These are phyloP conservation scores for Paecilomyces niveus DNA, from an alignment of 2,329 filamentous ascomycete genomes.

Conservation along the genomic window DNA sequence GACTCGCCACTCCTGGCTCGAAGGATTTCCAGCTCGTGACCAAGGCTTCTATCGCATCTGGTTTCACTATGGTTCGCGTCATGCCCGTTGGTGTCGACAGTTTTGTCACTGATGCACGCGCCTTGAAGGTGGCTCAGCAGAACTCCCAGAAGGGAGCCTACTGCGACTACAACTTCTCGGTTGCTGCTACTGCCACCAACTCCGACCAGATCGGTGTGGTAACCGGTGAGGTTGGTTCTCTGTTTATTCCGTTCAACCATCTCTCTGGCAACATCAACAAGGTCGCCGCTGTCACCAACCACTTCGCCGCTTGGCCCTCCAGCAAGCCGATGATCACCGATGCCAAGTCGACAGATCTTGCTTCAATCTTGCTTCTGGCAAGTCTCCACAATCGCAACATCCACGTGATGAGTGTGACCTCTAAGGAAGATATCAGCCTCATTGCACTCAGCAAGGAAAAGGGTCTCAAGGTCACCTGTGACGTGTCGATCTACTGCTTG, in stretches of 20 bases:
- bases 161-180: slow-evolving; percentile 76
- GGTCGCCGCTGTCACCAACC: slow-evolving; percentile 69
- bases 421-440: slow-evolving; percentile 69
- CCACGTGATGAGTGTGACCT: slow-evolving; percentile 74
- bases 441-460: slow-evolving; percentile 74
- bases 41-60: slow-evolving; percentile 65
- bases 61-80: slow-evolving; percentile 73
- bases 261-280: slow-evolving; percentile 77
- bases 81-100: slow-evolving; percentile 69
- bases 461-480: slow-evolving; percentile 74
- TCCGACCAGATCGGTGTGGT: slow-evolving; percentile 67
- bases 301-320: slow-evolving; percentile 70
- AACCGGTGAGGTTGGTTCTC: slow-evolving; percentile 65
- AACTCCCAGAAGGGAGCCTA: slow-evolving; percentile 61
- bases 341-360: slow-evolving; percentile 71
- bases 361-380: slow-evolving; percentile 70
- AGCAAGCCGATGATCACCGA: slow-evolving; percentile 77
- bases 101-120: slow-evolving; percentile 64
- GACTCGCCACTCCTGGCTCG: slow-evolving; percentile 57
- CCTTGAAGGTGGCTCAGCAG: slow-evolving; percentile 64
- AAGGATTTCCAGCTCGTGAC: slow-evolving; percentile 63
- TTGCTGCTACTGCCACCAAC: slow-evolving; percentile 66
- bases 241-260: slow-evolving; percentile 78
- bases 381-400: slow-evolving; percentile 72
- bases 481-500: slow-evolving; percentile 72